Evolutionary conservation across 2,329 filamentous ascomycete genomes (phyloP), one percentile per base, ranked within the genome.

Genomic region (Aspergillus sp.): DNA sequence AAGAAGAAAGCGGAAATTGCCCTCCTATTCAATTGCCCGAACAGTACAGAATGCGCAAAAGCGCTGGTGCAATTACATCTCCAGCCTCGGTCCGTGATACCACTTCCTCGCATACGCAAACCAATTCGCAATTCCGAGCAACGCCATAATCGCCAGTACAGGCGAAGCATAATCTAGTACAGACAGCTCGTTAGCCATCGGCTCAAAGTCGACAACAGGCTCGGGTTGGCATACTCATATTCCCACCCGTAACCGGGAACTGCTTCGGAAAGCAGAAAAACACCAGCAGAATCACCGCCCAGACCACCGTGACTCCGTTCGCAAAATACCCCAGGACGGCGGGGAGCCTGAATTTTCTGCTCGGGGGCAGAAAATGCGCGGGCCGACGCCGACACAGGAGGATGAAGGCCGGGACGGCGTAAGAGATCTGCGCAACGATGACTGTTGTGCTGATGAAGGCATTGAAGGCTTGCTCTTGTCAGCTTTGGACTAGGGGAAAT

Each of bases 371-470:
- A 16, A 44, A 48, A n/a, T 37, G n/a, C 1, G 32, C 11, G 8
- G 26, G 17, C 7, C 40, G 33, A 14, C 39, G 40, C 5, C 41
- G 37, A n/a, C 20, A 15, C 26, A 48, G 29, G 8, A 48, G 40
- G 4, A 48, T 31, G 5, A 34, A 7, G 4, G 45, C 37, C 4
- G 45, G 44, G 25, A 47, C 32, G 22, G 45, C 45, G 29, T 32
- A 47, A 25, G 45, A 48, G 22, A 48, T 41, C 16, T 48, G 45
- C 3, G 44, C 45, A 22, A 47, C 39, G 14, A 47, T 37, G 8
- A 47, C 44, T 3, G 44, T 47, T 10, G 44, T 42, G 26, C 37
- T 35, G 16, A 48, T 48, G 33, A 48, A 48, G 19, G 45, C 41
- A 28, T 47, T 48, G 39, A 48, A 48, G 8, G 43, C 44, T 47